A percentile compares a stretch with the other conserved stretches of the same genome.
These are phyloP conservation scores for Trichoderma polysporum DNA, from an alignment of 2,329 filamentous ascomycete genomes.

Conservation along the genomic window DNA sequence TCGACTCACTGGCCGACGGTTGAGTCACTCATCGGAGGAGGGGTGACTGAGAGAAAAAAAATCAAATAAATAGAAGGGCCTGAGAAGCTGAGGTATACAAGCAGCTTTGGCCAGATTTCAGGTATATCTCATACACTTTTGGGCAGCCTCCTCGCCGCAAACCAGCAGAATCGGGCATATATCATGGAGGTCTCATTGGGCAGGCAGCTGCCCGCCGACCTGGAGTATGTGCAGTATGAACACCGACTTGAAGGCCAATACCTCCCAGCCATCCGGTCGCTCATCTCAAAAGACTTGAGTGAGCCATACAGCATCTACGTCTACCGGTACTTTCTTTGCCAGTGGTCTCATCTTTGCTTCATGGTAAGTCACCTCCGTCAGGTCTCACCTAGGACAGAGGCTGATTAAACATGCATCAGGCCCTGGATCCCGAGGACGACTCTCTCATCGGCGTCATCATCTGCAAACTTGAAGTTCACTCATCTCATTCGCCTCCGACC, in stretches of 20 bases:
- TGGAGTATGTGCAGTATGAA: constrained; percentile 62
- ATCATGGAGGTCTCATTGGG: constrained; percentile 37
- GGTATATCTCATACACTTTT: background rate
- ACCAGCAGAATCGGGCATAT: background rate
- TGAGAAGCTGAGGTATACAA: background rate
- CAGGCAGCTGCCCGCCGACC: constrained; percentile 44
- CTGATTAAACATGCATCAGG: constrained; percentile 41
- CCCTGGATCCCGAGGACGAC: constrained; percentile 57
- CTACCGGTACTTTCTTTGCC: constrained; percentile 95
- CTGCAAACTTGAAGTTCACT: constrained; percentile 89
- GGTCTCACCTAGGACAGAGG: background rate
- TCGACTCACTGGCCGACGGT: constrained; percentile 9
- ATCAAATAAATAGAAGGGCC: background rate
- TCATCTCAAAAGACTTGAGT: constrained; percentile 95
- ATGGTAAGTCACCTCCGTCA: constrained; percentile 57
- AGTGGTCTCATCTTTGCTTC: constrained; percentile 97
- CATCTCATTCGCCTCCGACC: constrained; percentile 70
- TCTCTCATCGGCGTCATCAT: constrained; percentile 86
- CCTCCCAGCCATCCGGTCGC: constrained; percentile 80
- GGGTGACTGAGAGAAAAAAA: background rate
- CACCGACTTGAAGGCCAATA: constrained; percentile 62
- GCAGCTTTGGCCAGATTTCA: background rate
- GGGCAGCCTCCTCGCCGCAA: background rate
- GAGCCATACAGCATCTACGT: constrained; percentile 99
- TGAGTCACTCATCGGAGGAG: constrained; percentile 8